These are phyloP conservation scores for Penicillium sp. DNA, from an alignment of 2,329 filamentous ascomycete genomes.

Conservation along the genomic window DNA sequence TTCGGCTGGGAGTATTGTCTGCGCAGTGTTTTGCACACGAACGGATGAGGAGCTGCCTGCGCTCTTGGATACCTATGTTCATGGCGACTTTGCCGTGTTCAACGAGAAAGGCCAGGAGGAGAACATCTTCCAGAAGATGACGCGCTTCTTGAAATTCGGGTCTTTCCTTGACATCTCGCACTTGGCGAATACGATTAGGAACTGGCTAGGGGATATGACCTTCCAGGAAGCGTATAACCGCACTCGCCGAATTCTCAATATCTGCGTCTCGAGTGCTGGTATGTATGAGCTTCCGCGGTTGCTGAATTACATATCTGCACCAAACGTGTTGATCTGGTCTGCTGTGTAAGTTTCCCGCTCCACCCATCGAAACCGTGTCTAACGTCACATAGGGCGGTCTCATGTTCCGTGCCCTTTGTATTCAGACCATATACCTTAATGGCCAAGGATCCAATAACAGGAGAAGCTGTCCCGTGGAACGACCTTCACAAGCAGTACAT, in stretches of 20 bases:
- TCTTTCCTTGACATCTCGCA: constrained; percentile 84
- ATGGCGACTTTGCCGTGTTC: constrained; percentile 81
- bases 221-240: constrained; percentile 96
- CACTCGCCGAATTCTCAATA: constrained; percentile 89
- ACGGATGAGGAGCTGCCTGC: constrained; percentile 76
- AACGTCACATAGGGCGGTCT: constrained; percentile 64
- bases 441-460: constrained; percentile 81
- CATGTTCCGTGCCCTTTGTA: constrained; percentile 86
- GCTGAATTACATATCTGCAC: constrained; percentile 89
- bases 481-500: constrained; percentile 84
- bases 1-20: constrained; percentile 85
- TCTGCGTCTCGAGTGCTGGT: constrained; percentile 85
- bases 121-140: constrained; percentile 67
- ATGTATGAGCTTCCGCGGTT: constrained; percentile 84
- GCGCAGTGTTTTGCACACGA: constrained; percentile 74
- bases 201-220: constrained; percentile 81
- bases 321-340: constrained; percentile 95
- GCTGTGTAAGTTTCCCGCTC: constrained; percentile 63
- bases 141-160: constrained; percentile 76
- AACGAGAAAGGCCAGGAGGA: constrained; percentile 63
- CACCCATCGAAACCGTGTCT: not conserved
- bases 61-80: constrained; percentile 69
- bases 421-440: constrained; percentile 79
- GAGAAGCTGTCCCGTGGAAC: constrained; percentile 79
- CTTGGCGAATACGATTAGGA: constrained; percentile 77